Evolutionary conservation across 176 grass and related monocot species (phyloP), one percentile per base, ranked within the genome.

Genomic region (Eleusine coracana): DNA sequence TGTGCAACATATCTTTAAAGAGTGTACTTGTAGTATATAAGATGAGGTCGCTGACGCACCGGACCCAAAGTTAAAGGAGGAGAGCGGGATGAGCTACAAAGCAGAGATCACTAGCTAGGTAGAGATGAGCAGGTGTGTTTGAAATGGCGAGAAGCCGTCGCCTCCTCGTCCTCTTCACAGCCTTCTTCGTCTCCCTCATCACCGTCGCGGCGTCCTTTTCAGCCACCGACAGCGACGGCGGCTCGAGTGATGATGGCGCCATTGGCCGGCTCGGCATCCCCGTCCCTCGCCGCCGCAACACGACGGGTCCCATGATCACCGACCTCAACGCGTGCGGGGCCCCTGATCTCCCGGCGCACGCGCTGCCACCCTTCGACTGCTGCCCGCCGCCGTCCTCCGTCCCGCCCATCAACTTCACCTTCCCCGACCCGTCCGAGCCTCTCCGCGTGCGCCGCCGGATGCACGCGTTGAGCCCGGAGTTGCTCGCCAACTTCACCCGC

Each of bases 401-500:
- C 17, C 75, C 77, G 29, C 72, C 79, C 27, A 79, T 88, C 29
- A 68, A 67, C 66, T 88, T 88, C 86, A 58, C 39, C 28, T 58
- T 69, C 45, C 86, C 81, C 0, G 46, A 54, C 49, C 3, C 29
- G 5, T 84, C 80, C 7, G 86, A 76, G 80, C 80, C 12, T 66
- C 74, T 74, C 66, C 86, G 15, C 75, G 83, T 77, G 20, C 68
- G 31, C 55, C 77, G 50, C 39, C 65, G 37, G 27, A 74, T 11
- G 75, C 77, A 88, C 58, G 66, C 80, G 1, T 50, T 81, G 17
- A 88, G 66, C 56, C 71, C 72, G 28, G 83, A 74, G 8, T 74
- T 84, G 70, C 86, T 84, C 52, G 86, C 88, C n/a, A 86, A 90
- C 66, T 65, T 83, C 66, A 83, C 85, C 66, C 86, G 88, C 62